phyloP scores from a whole-genome alignment of 805 yeast species.

The Sungouiozyma intestinalis region DNA sequence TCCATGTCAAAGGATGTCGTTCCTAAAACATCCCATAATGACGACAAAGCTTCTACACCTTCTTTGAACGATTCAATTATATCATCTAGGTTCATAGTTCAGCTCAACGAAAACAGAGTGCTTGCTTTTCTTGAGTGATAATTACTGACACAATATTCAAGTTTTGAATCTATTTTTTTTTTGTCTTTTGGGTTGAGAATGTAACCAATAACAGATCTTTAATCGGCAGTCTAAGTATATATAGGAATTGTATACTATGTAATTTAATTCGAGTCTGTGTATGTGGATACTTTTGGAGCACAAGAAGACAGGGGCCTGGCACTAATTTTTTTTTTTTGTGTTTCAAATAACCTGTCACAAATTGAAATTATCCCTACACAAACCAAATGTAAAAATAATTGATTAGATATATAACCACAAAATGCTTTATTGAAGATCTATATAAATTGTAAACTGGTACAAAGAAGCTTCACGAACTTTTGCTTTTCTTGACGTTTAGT shows the following conservation, averaged over 20 bases:
- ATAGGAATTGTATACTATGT: not conserved
- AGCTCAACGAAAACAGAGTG: not conserved
- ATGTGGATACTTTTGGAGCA: not conserved
- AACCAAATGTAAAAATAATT: not conserved
- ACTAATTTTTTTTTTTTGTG: not conserved
- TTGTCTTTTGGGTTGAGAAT: not conserved
- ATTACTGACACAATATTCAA: too few species aligned
- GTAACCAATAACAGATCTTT: not conserved
- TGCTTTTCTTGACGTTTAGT: constrained; percentile 11
- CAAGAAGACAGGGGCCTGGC: not conserved
- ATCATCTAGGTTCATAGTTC: not conserved
- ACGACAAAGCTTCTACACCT: constrained; percentile 10
- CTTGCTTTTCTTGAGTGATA: too few species aligned
- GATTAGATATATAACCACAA: constrained; percentile 2
- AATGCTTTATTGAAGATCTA: not conserved
- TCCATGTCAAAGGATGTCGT: constrained; percentile 5
- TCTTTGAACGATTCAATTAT: constrained; percentile 3
- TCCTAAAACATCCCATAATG: constrained; percentile 10
- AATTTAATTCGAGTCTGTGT: not conserved
- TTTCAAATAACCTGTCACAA: not conserved
- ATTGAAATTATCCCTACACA: not conserved
- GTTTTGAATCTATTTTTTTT: too few species aligned
- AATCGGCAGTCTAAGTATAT: too few species aligned
- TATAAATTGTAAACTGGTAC: not conserved
- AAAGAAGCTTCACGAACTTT: constrained; percentile 8